Evolutionary conservation across 2,329 filamentous ascomycete species (phyloP).

Genomic region (Penicillium vulpinum): DNA sequence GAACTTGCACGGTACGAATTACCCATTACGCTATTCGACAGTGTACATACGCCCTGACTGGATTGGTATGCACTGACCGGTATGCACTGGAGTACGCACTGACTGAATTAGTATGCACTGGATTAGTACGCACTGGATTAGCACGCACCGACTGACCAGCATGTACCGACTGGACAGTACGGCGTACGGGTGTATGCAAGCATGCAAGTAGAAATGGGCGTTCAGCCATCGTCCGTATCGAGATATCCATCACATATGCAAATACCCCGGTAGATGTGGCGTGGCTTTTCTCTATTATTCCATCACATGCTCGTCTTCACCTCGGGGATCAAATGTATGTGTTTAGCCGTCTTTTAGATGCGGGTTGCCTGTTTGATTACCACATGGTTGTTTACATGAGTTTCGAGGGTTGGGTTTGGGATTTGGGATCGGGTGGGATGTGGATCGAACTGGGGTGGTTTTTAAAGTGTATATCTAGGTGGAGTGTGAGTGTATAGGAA

Average conservation of each 20-base stretch:
- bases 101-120: too few species aligned
- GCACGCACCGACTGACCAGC: too few species aligned
- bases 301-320: neutral
- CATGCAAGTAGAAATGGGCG: neutral
- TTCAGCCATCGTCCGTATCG: neutral
- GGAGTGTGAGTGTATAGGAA: neutral
- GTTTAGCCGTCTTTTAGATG: constrained; percentile 1
- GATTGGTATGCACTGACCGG: neutral
- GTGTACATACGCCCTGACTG: neutral
- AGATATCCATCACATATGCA: too few species aligned
- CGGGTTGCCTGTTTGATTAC: constrained; percentile 2
- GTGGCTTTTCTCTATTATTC: neutral
- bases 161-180: too few species aligned
- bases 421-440: too few species aligned
- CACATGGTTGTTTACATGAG: constrained; percentile 6
- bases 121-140: too few species aligned
- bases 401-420: neutral
- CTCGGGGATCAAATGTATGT: neutral
- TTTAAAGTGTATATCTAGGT: neutral
- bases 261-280: neutral
- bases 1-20: neutral
- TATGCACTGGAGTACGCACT: too few species aligned
- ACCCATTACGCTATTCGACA: too few species aligned
- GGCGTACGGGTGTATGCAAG: too few species aligned
- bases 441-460: too few species aligned